Conservation (phyloP, 2,329 filamentous ascomycete genomes). For the Xylaria sp. region DNA sequence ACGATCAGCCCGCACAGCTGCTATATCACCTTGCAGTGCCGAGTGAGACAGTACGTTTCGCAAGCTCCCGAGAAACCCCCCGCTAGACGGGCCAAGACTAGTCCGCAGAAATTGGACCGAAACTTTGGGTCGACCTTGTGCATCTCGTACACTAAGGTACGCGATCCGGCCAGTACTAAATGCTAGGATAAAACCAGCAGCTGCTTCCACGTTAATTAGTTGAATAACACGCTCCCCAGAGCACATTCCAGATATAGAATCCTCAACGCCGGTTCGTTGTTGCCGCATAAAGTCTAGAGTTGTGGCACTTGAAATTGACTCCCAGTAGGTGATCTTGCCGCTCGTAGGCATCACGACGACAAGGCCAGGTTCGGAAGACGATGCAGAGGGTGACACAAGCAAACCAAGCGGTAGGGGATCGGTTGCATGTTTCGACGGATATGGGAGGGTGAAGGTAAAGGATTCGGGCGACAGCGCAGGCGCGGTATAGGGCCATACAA, state of each 20-base stretch:
- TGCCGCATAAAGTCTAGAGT: slow-evolving; percentile 84
- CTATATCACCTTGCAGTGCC: slow-evolving; percentile 76
- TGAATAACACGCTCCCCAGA: slow-evolving; percentile 79
- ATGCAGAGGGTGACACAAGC: slow-evolving; percentile 79
- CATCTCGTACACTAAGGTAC: slow-evolving; percentile 84
- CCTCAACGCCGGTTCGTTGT: slow-evolving; percentile 79
- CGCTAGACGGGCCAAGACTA: slow-evolving; percentile 58
- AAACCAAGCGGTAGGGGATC: slow-evolving; percentile 83
- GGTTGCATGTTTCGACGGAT: slow-evolving; percentile 67
- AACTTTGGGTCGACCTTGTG: slow-evolving; percentile 83
- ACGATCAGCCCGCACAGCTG: slow-evolving; percentile 76
- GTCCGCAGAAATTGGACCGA: slow-evolving; percentile 77
- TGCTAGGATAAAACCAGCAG: slow-evolving; percentile 81
- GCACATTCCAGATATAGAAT: slow-evolving; percentile 73
- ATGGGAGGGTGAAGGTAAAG: slow-evolving; percentile 79
- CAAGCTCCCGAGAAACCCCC: slow-evolving; percentile 81
- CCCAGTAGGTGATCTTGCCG: slow-evolving; percentile 92
- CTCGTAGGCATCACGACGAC: slow-evolving; percentile 83
- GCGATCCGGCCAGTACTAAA: slow-evolving; percentile 87
- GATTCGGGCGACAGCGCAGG: slow-evolving; percentile 73
- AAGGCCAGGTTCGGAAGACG: slow-evolving; percentile 81
- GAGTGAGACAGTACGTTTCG: slow-evolving; percentile 75
- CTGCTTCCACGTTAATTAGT: slow-evolving; percentile 80
- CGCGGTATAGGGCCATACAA: slow-evolving; percentile 89
- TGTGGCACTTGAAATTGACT: slow-evolving; percentile 88